Evolutionary conservation across 257 asterid genomes (phyloP).

Genomic region (Asclepias syriaca): DNA sequence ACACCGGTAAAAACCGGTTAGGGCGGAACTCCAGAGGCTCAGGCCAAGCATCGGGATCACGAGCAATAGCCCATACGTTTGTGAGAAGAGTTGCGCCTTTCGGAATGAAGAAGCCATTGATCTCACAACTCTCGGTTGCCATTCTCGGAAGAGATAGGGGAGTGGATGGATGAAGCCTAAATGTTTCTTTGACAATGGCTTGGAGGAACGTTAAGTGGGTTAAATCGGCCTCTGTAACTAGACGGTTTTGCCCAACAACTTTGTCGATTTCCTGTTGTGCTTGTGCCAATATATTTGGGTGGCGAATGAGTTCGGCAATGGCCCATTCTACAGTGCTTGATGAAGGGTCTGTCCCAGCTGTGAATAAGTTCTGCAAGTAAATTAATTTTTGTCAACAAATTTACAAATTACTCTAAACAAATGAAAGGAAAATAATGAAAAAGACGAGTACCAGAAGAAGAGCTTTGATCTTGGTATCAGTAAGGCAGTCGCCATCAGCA

Average conservation of each 20-base stretch:
- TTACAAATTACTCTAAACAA: too few species aligned
- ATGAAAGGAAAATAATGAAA: background rate
- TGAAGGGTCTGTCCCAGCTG: conserved; percentile 82
- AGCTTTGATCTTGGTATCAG: conserved; percentile 76
- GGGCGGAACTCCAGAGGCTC: conserved; percentile 68
- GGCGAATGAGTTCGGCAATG: conserved; percentile 61
- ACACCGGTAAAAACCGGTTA: conserved; percentile 50
- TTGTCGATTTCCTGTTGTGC: conserved; percentile 57
- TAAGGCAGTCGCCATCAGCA: conserved; percentile 43
- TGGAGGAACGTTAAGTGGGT: conserved; percentile 48
- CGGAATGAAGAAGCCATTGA: conserved; percentile 67
- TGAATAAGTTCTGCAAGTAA: conserved; percentile 52
- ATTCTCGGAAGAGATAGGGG: conserved; percentile 84
- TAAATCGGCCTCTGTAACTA: conserved; percentile 53
- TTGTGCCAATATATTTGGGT: conserved; percentile 44
- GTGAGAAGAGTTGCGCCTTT: conserved; percentile 72
- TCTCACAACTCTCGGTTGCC: conserved; percentile 49
- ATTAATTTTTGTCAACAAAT: too few species aligned
- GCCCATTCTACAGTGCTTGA: conserved; percentile 95
- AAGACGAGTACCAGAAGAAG: conserved; percentile 54
- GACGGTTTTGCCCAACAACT: conserved; percentile 53
- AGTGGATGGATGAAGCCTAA: conserved; percentile 86
- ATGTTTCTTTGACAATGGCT: conserved; percentile 71
- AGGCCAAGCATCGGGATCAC: conserved; percentile 64
- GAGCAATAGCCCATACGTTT: conserved; percentile 84